A percentile compares a stretch with the other conserved stretches of the same genome.
Evolutionary conservation across 495 filamentous ascomycete genomes (phyloP).

Genomic region (Pyrenopolyporus hunteri): DNA sequence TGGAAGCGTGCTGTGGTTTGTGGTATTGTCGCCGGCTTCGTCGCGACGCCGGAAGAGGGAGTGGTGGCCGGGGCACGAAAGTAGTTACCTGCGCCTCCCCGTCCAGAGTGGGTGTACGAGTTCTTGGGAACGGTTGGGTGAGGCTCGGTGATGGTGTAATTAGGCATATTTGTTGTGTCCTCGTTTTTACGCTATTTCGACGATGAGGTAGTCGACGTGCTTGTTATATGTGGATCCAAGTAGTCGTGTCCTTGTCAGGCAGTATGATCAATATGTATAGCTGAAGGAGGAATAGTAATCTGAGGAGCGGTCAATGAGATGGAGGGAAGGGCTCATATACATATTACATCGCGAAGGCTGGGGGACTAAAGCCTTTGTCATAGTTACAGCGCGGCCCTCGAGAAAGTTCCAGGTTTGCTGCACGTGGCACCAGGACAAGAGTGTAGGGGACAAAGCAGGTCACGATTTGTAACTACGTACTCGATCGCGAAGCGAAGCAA

Average conservation of each 20-base stretch:
- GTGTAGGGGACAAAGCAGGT: conserved; percentile 15
- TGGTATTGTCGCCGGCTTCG: conserved; percentile 28
- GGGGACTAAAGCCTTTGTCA: conserved; percentile 42
- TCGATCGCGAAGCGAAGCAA: conserved; percentile 3
- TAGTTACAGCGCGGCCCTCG: conserved; percentile 30
- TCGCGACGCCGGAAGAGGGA: conserved; percentile 48
- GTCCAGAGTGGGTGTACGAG: conserved; percentile 75
- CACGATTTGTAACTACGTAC: conserved; percentile 37
- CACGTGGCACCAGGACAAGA: conserved; percentile 21
- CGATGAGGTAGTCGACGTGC: too few relatives aligned
- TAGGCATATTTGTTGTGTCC: too few relatives aligned
- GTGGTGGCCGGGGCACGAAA: conserved; percentile 71
- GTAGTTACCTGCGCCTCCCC: conserved; percentile 88
- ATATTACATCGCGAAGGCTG: conserved; percentile 25
- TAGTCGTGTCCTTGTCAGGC: too few relatives aligned
- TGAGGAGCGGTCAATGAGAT: conserved; percentile 14
- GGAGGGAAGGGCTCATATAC: conserved; percentile 34
- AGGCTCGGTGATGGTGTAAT: conserved; percentile 78
- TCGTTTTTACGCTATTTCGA: too few relatives aligned
- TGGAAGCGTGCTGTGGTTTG: conserved; percentile 64
- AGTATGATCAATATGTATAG: too few relatives aligned
- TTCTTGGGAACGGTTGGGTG: conserved; percentile 72
- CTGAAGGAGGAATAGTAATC: too few relatives aligned
- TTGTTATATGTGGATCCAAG: too few relatives aligned
- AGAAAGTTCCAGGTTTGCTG: conserved; percentile 28